Evolutionary conservation across 345 rosid genomes (phyloP).

Genomic region (Euphorbia pulcherrima): DNA sequence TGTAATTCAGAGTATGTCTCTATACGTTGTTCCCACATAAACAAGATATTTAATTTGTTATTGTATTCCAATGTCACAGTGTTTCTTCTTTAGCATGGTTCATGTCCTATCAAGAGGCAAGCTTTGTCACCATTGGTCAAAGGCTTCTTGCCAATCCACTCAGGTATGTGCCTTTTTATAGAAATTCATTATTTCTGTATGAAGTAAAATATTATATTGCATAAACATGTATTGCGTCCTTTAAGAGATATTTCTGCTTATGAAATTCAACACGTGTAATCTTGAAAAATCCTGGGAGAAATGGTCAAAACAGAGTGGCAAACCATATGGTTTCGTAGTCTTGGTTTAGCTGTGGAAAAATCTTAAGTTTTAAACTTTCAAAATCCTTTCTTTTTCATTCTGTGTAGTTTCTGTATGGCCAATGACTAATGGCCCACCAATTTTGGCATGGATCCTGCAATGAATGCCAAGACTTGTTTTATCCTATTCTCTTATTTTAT

Average conservation of each 20-base stretch:
- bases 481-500: conserved; percentile 1
- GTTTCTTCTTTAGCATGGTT: conserved; percentile 98
- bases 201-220: not conserved
- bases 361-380: conserved; percentile 1
- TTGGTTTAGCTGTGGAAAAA: not conserved
- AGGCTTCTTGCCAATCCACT: conserved; percentile 93
- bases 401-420: conserved; percentile 8
- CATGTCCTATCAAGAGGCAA: conserved; percentile 98
- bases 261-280: not conserved
- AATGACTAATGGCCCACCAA: not conserved
- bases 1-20: not conserved
- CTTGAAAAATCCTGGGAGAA: not conserved
- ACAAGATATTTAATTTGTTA: not conserved
- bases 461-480: not conserved
- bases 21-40: not conserved
- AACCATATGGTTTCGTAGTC: not conserved
- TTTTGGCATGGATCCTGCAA: not conserved
- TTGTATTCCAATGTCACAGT: conserved; percentile 45
- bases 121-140: conserved; percentile 96
- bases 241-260: not conserved
- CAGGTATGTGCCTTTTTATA: conserved; percentile 40
- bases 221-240: not conserved
- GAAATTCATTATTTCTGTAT: conserved; percentile 11
- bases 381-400: not conserved
- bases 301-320: not conserved